phyloP scores from a whole-genome alignment of 2,329 filamentous ascomycete genomes.

The Colletotrichum noveboracense region DNA sequence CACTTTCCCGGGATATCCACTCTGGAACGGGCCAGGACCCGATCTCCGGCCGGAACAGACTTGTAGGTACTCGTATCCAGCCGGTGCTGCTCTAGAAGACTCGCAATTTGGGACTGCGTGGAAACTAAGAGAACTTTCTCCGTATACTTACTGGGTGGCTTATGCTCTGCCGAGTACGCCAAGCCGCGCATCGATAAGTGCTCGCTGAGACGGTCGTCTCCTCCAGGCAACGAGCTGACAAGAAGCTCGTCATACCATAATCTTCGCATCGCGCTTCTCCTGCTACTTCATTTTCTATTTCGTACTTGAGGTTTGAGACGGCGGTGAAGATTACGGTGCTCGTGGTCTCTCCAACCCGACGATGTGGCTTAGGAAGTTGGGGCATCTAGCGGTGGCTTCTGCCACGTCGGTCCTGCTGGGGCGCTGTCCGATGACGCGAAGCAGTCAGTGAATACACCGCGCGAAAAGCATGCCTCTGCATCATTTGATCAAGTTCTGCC shows the following conservation, averaged over 20 bases:
- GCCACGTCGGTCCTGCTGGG: neutral
- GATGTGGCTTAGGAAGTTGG: neutral
- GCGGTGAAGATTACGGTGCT: neutral
- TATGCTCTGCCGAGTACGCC: neutral
- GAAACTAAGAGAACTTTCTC: neutral
- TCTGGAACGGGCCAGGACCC: neutral
- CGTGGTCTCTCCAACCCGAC: neutral
- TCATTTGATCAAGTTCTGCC: neutral
- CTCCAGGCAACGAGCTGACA: neutral
- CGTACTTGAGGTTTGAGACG: neutral
- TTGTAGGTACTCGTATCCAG: neutral
- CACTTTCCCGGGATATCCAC: neutral
- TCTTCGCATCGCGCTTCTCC: neutral
- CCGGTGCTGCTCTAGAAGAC: neutral
- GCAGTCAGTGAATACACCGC: neutral
- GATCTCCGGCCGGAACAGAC: neutral
- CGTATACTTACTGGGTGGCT: neutral
- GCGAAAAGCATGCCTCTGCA: neutral
- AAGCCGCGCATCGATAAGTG: neutral
- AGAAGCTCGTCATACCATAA: neutral
- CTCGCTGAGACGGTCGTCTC: neutral
- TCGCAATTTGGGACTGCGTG: neutral
- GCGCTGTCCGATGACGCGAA: neutral
- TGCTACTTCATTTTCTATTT: neutral
- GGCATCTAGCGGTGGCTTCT: neutral